A percentile compares a stretch with the other conserved stretches of the same genome.
These are phyloP conservation scores for Metarhizium rileyi DNA, from an alignment of 2,329 filamentous ascomycete species.

Conservation along the genomic window DNA sequence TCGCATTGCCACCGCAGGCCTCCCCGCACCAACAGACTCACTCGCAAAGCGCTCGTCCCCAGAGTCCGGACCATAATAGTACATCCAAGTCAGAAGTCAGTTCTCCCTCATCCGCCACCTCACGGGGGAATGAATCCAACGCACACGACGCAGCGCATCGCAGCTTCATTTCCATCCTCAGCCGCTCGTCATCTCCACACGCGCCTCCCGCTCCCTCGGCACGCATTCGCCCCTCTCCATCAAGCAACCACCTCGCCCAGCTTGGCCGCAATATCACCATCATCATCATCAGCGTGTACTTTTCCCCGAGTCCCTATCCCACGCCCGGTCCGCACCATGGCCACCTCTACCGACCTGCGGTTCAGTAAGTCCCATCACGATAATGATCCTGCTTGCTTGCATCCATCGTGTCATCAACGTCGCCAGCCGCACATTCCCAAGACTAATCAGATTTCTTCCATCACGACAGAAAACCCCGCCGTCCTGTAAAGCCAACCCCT, in stretches of 20 bases:
- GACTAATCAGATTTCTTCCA: background rate
- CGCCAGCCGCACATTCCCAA: background rate
- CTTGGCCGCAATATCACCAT: background rate
- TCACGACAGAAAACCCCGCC: slow-evolving; percentile 33
- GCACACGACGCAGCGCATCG: background rate
- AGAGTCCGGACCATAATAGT: too few relatives aligned
- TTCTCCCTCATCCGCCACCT: too few relatives aligned
- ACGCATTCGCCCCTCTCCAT: background rate
- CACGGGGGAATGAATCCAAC: background rate
- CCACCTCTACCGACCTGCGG: slow-evolving; percentile 15
- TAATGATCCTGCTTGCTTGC: background rate
- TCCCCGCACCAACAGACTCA: too few relatives aligned
- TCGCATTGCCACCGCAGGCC: too few relatives aligned
- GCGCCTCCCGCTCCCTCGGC: background rate
- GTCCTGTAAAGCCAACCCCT: too few relatives aligned
- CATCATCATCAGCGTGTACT: background rate
- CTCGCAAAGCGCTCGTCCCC: too few relatives aligned
- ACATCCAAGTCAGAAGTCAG: too few relatives aligned
- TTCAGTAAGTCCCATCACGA: slow-evolving; percentile 29
- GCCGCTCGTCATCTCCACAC: background rate
- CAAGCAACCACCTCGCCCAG: background rate
- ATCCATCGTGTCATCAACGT: background rate
- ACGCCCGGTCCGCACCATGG: slow-evolving; percentile 5
- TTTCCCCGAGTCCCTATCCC: background rate
- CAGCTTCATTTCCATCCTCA: background rate